Evolutionary conservation across 352 stramenopile species (phyloP).

Genomic region (Stramenopiles sp.): DNA sequence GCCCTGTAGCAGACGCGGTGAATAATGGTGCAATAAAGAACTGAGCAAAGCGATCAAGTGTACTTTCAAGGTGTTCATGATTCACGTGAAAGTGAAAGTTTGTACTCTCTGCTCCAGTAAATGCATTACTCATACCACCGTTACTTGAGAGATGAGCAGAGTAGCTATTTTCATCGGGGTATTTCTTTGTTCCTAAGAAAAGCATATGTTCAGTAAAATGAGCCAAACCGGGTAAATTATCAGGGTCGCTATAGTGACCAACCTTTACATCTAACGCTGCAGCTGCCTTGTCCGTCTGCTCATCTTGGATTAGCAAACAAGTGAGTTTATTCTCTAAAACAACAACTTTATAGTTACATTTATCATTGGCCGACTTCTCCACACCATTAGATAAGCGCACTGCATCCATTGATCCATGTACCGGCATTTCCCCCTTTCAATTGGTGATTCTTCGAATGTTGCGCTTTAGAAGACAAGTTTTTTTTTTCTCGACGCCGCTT

Average conservation of each 20-base stretch:
- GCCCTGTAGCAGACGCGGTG: conserved; percentile 38
- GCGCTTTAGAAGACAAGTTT: no score
- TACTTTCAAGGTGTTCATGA: conserved; percentile 28
- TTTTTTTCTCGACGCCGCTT: no score
- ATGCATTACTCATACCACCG: conserved; percentile 70
- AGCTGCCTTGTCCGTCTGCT: conserved; percentile 43
- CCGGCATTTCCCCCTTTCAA: no score
- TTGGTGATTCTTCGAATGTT: no score
- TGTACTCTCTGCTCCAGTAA: conserved; percentile 69
- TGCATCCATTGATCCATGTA: no score
- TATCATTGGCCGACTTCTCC: conserved; percentile 19
- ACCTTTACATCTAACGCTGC: conserved; percentile 74
- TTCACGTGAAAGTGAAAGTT: conserved; percentile 85
- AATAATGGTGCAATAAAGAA: conserved; percentile 89
- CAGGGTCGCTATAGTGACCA: conserved; percentile 47
- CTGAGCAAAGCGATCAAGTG: conserved; percentile 73
- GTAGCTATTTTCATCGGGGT: conserved; percentile 73
- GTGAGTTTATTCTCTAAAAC: conserved; percentile 29
- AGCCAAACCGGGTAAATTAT: conserved; percentile 35
- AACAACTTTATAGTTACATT: conserved; percentile 28
- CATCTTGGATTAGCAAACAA: conserved; percentile 49
- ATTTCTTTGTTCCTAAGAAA: conserved; percentile 75
- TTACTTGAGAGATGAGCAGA: conserved; percentile 54
- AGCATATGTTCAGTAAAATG: conserved; percentile 73
- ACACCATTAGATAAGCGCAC: not conserved